Evolutionary conservation across 768 basidiomycete species (phyloP).

Genomic region (Boletus barrowsii): DNA sequence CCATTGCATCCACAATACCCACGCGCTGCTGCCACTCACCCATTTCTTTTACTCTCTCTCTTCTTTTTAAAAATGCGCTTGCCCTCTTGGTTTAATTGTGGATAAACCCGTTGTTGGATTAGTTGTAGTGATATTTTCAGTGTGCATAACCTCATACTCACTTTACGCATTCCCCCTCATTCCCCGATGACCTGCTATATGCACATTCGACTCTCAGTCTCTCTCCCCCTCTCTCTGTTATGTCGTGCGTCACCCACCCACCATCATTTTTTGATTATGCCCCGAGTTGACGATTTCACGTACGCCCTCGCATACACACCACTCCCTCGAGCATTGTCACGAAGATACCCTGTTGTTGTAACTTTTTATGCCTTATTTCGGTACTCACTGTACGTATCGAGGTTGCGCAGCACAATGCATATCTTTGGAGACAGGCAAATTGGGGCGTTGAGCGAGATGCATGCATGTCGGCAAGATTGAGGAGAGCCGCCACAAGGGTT

Average conservation of each 20-base stretch:
- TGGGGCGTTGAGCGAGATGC: too few relatives aligned
- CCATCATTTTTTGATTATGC: slow-evolving; percentile 22
- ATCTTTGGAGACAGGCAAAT: slow-evolving; percentile 29
- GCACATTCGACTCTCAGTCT: slow-evolving; percentile 3
- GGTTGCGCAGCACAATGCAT: slow-evolving; percentile 37
- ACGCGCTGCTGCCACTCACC: slow-evolving; percentile 29
- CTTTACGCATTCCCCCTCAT: slow-evolving; percentile 16
- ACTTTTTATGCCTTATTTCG: slow-evolving; percentile 25
- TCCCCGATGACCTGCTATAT: slow-evolving; percentile 4
- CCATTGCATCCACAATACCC: slow-evolving; percentile 29
- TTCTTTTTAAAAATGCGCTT: slow-evolving; percentile 15
- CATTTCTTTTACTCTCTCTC: background rate
- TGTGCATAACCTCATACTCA: slow-evolving; percentile 31
- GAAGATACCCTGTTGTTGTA: slow-evolving; percentile 37
- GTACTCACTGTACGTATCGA: slow-evolving; percentile 26
- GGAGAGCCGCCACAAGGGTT: too few relatives aligned
- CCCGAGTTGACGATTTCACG: slow-evolving; percentile 32
- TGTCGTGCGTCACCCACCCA: slow-evolving; percentile 23
- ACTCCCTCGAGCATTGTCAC: slow-evolving; percentile 25
- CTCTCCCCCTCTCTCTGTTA: background rate
- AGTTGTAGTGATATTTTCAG: slow-evolving; percentile 32
- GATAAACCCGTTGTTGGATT: slow-evolving; percentile 37
- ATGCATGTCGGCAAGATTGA: too few relatives aligned
- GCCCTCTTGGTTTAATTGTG: slow-evolving; percentile 33
- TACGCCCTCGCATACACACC: slow-evolving; percentile 16